Evolutionary conservation across 345 rosid species (phyloP), one percentile per base, ranked within the genome.

Genomic region (Gossypium turneri): DNA sequence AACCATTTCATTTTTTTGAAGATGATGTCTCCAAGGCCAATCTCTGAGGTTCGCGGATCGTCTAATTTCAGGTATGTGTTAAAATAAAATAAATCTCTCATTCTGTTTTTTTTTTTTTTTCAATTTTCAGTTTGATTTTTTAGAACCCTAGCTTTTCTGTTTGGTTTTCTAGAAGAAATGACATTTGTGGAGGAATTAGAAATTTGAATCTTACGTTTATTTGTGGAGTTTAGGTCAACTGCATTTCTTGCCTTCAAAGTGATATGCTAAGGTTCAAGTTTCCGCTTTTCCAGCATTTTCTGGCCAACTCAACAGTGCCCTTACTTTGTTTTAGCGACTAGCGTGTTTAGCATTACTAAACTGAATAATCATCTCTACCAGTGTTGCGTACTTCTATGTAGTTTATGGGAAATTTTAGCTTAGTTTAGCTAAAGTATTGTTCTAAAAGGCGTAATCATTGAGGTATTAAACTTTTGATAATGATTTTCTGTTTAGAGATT

Each of bases 41-140:
- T 78, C 75, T 79, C 90, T 64, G 97, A 92, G 53, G 97, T 88
- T 87, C 88, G 97, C 78, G 94, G 88, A 76, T 92, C 97, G 75
- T 50, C 92, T 71, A 85, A 90, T 73, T 86, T 83, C 85, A 85
- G 94, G 98, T 92, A 76, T 24, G 45, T 55, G 15, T 25, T 59
- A 12, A 44, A 69, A 15, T 22, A 7, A 1, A 65, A 29, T 50
- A 27, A 4, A 63, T 53, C 56, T 53, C 72, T 41, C 50, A 9
- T 34, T 34, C 1, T 20, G 52, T 55, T 1, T 13, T 63, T 65
- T 41, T n/a, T 43, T 2, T 44, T 2, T 24, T 48, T 24, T 10
- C 3, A 29, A 12, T 22, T 69, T 59, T 72, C 12, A 16, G 13
- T 20, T 65, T 55, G 12, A 6, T 43, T 15, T 65, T 47, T 72